phyloP scores from a whole-genome alignment of 2,329 filamentous ascomycete species.

The Ceratocystis eucalypticola region DNA sequence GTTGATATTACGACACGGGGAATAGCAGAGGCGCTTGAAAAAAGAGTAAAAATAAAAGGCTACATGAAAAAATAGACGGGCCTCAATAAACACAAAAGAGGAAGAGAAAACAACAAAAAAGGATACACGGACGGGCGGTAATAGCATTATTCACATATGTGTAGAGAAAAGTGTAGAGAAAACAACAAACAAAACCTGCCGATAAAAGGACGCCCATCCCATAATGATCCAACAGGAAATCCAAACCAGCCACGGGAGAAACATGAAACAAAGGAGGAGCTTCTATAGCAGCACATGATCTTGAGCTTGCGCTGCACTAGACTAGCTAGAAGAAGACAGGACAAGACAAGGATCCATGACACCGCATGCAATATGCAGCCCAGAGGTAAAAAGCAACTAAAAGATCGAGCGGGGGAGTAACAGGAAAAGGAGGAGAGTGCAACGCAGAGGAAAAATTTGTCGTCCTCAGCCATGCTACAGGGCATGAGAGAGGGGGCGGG shows the following conservation, averaged over 20 bases:
- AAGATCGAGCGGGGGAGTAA: background rate
- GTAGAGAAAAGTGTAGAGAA: background rate
- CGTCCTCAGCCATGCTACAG: too few relatives aligned
- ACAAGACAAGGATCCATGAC: background rate
- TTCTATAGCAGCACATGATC: background rate
- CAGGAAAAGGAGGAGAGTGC: background rate
- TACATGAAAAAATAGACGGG: background rate
- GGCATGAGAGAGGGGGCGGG: too few relatives aligned
- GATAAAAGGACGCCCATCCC: too few relatives aligned
- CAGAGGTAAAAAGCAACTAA: background rate
- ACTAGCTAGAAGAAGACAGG: background rate
- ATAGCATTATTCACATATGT: background rate
- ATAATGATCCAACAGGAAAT: background rate
- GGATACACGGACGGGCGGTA: background rate
- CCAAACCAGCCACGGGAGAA: background rate
- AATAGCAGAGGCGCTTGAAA: background rate
- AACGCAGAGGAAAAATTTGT: background rate
- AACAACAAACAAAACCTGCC: background rate
- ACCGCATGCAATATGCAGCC: slow-evolving; percentile 4
- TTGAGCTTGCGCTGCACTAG: background rate
- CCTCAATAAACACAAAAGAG: background rate
- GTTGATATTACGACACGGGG: background rate
- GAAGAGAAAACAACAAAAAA: background rate
- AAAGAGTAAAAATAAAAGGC: background rate
- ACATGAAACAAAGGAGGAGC: background rate